A percentile compares a stretch with the other conserved stretches of the same genome.
Conservation (phyloP, 139 green algal genomes). For the Gonium pectorale region DNA sequence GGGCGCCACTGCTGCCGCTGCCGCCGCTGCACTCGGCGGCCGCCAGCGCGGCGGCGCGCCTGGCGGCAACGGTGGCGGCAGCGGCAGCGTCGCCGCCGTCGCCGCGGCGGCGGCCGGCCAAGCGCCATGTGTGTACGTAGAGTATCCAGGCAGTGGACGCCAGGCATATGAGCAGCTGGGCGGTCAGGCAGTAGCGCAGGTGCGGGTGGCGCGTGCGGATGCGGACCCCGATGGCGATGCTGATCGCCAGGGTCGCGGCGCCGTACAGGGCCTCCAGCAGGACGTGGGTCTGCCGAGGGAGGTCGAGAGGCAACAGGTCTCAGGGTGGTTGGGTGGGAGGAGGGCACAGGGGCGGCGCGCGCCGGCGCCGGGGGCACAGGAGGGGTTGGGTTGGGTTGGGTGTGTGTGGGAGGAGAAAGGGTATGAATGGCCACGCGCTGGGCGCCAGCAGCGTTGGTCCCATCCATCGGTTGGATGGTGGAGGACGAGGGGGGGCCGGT, state of each 20-base stretch:
- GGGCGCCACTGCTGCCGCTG: not conserved
- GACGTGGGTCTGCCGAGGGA: not conserved
- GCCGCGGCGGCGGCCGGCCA: not conserved
- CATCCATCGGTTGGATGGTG: too few relatives aligned
- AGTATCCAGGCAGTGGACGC: not conserved
- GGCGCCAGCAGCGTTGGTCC: too few relatives aligned
- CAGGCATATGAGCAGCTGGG: not conserved
- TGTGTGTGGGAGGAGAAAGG: too few relatives aligned
- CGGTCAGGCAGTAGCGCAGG: not conserved
- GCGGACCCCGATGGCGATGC: not conserved
- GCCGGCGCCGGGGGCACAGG: too few relatives aligned
- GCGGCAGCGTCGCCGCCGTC: not conserved
- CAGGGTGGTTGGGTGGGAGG: too few relatives aligned
- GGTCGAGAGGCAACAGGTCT: too few relatives aligned
- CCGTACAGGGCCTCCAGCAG: not conserved
- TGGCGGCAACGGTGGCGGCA: too few relatives aligned
- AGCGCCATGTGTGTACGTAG: constrained; percentile 13
- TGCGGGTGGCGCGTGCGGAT: not conserved
- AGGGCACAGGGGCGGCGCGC: too few relatives aligned
- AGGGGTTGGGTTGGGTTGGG: too few relatives aligned
- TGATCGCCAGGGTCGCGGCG: not conserved
- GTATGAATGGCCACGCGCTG: too few relatives aligned
- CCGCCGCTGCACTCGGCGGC: too few relatives aligned
- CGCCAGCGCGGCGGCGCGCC: not conserved
- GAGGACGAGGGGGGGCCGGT: too few relatives aligned